Conservation (phyloP, 805 yeast species). For the Tetrapisispora phaffii region DNA sequence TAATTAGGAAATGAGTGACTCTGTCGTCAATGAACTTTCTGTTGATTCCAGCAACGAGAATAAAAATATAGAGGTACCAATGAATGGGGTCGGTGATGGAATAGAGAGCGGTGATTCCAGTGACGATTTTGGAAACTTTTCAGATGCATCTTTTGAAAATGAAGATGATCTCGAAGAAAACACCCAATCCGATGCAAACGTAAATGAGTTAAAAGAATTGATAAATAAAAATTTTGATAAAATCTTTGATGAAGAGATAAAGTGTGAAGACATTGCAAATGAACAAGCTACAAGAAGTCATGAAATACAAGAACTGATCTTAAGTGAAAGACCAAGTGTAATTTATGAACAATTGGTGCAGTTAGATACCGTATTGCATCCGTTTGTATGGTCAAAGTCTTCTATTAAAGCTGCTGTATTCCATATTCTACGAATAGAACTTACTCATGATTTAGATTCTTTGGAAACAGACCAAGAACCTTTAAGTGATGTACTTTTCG, state of each 20-base stretch:
- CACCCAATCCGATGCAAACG: neutral
- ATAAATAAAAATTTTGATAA: constrained; percentile 3
- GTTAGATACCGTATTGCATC: constrained; percentile 12
- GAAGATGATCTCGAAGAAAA: constrained; percentile 1
- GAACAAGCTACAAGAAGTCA: neutral
- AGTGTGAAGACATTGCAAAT: neutral
- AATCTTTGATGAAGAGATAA: neutral
- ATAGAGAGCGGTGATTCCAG: constrained; percentile 9
- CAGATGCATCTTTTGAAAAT: constrained; percentile 24
- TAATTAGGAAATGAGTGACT: neutral
- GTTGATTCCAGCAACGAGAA: neutral
- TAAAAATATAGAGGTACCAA: neutral
- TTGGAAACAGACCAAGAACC: constrained; percentile 2
- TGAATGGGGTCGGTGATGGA: neutral
- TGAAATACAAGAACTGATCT: constrained; percentile 11
- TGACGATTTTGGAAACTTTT: constrained; percentile 30
- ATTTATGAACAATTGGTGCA: constrained; percentile 26
- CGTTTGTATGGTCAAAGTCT: constrained; percentile 25
- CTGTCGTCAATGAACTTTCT: neutral
- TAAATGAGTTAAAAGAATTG: neutral
- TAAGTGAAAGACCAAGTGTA: constrained; percentile 23
- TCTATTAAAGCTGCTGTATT: constrained; percentile 17
- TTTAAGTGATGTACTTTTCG: constrained; percentile 16
- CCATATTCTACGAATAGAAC: constrained; percentile 22
- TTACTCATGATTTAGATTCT: constrained; percentile 1